Percentiles rank a stretch among this genome's conserved stretches.
phyloP scores from a whole-genome alignment of 2,329 filamentous ascomycete species.

The Pleurostoma richardsiae region DNA sequence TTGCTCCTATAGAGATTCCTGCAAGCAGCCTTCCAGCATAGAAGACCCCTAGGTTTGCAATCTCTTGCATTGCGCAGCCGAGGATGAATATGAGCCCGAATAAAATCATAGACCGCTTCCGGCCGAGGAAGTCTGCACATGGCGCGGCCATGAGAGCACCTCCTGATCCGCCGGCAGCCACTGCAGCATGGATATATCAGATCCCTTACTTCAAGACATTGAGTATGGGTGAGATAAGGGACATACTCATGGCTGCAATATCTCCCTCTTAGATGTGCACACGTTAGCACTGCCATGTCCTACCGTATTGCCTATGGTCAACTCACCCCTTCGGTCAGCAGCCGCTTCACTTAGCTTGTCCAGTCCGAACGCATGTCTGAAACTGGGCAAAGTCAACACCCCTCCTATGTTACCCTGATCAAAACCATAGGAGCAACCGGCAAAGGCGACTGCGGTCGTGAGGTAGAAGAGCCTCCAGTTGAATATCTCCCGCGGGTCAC shows the following conservation, averaged over 20 bases:
- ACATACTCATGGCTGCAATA: slow-evolving; percentile 25
- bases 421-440: slow-evolving; percentile 31
- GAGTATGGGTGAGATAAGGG: not conserved
- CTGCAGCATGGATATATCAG: slow-evolving; percentile 14
- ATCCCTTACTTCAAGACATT: not conserved
- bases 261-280: slow-evolving; percentile 14
- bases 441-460: slow-evolving; percentile 25
- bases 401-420: slow-evolving; percentile 33
- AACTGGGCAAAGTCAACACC: slow-evolving; percentile 27
- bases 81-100: slow-evolving; percentile 25
- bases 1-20: slow-evolving; percentile 26
- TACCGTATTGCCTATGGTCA: no score
- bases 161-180: slow-evolving; percentile 27
- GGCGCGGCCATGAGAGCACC: slow-evolving; percentile 30
- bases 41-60: slow-evolving; percentile 26
- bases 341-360: slow-evolving; percentile 18
- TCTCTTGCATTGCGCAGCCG: slow-evolving; percentile 26
- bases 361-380: slow-evolving; percentile 27
- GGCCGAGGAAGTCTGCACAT: slow-evolving; percentile 4
- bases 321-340: slow-evolving; percentile 16
- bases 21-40: slow-evolving; percentile 29
- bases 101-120: slow-evolving; percentile 14
- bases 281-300: not conserved
- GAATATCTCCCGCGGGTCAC: slow-evolving; percentile 29
- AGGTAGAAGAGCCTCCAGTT: slow-evolving; percentile 25